Evolutionary conservation across 2,329 filamentous ascomycete species (phyloP).

Genomic region (Graphium sp.): DNA sequence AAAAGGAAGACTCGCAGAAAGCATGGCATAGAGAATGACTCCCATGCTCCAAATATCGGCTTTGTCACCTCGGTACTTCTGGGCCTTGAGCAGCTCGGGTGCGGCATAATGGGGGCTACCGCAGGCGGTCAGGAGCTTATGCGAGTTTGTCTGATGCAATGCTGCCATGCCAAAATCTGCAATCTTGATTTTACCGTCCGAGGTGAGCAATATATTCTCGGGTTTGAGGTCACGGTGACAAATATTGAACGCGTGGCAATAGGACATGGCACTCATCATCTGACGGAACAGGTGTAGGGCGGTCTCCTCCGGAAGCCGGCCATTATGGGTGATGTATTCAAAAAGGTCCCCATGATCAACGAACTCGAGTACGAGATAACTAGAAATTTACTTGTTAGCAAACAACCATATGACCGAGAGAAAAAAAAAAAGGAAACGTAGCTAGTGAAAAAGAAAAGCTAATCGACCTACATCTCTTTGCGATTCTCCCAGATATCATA

Average conservation of each 20-base stretch:
- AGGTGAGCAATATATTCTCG: constrained; percentile 83
- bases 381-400: constrained; percentile 20
- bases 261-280: constrained; percentile 79
- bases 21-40: constrained; percentile 74
- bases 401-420: neutral
- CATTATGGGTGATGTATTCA: constrained; percentile 61
- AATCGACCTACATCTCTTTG: constrained; percentile 62
- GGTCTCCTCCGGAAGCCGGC: constrained; percentile 62
- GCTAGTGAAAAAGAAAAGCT: neutral
- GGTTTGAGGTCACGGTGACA: constrained; percentile 94
- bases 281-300: constrained; percentile 80
- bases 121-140: constrained; percentile 75
- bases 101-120: constrained; percentile 95
- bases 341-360: constrained; percentile 70
- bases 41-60: constrained; percentile 93
- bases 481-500: constrained; percentile 98
- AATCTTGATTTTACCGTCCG: constrained; percentile 66
- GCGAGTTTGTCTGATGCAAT: constrained; percentile 61
- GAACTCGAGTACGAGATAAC: constrained; percentile 88
- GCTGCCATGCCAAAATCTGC: constrained; percentile 98
- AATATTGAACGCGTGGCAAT: constrained; percentile 88
- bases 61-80: constrained; percentile 65
- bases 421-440: constrained; percentile 3
- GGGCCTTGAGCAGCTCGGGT: constrained; percentile 69
- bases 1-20: constrained; percentile 74